Percentiles rank a stretch among this genome's conserved stretches.
Conservation (phyloP, 75 land plant genomes). For the Chamaecyparis obtusa region DNA sequence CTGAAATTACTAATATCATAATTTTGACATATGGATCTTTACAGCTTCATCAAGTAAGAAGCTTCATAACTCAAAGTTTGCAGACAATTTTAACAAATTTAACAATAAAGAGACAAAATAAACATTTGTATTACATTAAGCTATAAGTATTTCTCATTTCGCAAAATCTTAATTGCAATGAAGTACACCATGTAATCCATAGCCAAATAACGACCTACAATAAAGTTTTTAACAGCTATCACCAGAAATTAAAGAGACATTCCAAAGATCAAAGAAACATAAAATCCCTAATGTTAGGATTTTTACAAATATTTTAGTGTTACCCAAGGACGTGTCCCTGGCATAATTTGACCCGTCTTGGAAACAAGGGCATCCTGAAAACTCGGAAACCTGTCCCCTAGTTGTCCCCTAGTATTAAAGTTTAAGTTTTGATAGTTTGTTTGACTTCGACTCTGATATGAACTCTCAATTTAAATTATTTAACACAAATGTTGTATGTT, state of each 20-base stretch:
- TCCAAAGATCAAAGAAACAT: slow-evolving; percentile 1
- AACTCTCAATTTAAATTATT: too few species aligned
- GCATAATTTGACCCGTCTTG: too few species aligned
- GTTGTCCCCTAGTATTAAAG: too few species aligned
- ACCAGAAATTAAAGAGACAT: background rate
- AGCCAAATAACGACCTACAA: background rate
- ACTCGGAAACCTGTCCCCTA: too few species aligned
- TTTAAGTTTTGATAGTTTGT: too few species aligned
- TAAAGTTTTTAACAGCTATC: background rate
- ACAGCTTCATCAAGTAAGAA: background rate
- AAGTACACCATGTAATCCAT: background rate
- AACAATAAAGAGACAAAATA: background rate
- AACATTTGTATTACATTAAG: background rate
- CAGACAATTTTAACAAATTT: background rate
- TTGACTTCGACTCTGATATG: too few species aligned
- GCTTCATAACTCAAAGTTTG: background rate
- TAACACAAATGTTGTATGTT: too few species aligned
- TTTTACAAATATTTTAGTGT: too few species aligned
- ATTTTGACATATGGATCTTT: background rate
- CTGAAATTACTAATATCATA: background rate
- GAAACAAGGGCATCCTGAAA: too few species aligned
- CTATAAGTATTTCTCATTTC: background rate
- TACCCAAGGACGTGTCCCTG: too few species aligned
- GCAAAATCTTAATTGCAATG: background rate
- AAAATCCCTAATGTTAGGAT: background rate